A percentile compares a stretch with the other conserved stretches of the same genome.
Conservation (phyloP, 2,329 filamentous ascomycete genomes). For the Blastomyces emzantsi region DNA sequence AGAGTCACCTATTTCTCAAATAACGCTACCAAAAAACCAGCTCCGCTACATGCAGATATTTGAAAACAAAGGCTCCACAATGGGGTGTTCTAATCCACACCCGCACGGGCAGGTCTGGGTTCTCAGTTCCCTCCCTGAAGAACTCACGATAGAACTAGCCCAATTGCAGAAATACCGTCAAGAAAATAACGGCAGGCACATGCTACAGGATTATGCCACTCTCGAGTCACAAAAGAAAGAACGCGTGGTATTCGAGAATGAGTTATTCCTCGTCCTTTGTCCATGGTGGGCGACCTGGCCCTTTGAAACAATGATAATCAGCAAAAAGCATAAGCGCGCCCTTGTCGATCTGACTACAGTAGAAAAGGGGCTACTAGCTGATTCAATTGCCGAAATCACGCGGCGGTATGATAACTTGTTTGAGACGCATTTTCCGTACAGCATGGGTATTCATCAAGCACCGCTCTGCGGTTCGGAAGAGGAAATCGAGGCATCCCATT, state of each 20-base stretch:
- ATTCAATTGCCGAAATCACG: constrained; percentile 79
- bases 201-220: constrained; percentile 79
- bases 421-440: constrained; percentile 94
- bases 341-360: constrained; percentile 68
- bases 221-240: constrained; percentile 75
- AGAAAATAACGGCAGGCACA: constrained; percentile 62
- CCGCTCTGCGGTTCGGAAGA: constrained; percentile 72
- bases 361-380: constrained; percentile 67
- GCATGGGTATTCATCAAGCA: constrained; percentile 92
- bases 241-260: constrained; percentile 81
- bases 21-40: constrained; percentile 57
- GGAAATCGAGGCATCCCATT: constrained; percentile 77
- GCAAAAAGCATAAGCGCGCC: constrained; percentile 73
- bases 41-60: constrained; percentile 99
- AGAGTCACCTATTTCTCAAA: constrained; percentile 36
- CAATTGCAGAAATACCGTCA: constrained; percentile 70
- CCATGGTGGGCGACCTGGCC: constrained; percentile 99
- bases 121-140: constrained; percentile 81
- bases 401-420: constrained; percentile 94
- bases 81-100: constrained; percentile 98
- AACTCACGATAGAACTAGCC: constrained; percentile 68
- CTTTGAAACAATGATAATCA: constrained; percentile 85
- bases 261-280: constrained; percentile 73
- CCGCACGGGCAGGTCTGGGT: constrained; percentile 97
- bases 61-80: constrained; percentile 94